Evolutionary conservation across 192 early-diverging fungal genomes (phyloP), one percentile per base, ranked within the genome.

Genomic region (Rhizophagus sp.): DNA sequence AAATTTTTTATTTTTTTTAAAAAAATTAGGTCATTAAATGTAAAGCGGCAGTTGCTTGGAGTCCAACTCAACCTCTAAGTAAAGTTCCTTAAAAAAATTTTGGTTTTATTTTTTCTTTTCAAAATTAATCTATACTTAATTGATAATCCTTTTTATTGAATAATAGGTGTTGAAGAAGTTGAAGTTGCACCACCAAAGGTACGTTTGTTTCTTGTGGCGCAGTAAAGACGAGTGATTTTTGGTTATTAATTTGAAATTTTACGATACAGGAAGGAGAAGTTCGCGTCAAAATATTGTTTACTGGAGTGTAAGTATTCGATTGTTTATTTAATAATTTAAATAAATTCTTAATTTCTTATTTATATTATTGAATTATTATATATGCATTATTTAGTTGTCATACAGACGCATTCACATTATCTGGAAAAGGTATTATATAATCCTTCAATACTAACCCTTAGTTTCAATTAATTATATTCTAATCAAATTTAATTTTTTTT

Each of bases 1-100:
- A n/a, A 39, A 5, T 73, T 73, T 13, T 50, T 30, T 73, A 10
- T 27, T 36, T 30, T 30, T 30, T 30, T 30, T 30, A 1, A 30
- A 36, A 25, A 52, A 22, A 41, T 71, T 83, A 85, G 84, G 52
- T 81, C 76, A 95, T 95, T 73, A 92, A 88, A 73, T 95, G 97
- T 88, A 92, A 93, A 83, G 97, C 97, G 67, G 97, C 97, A n/a
- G 86, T 99, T 67, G 97, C 97, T 76, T 97, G 96, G 96, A 94
- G 94, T 78, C 90, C 97, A 72, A 91, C 89, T 44, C 94, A 97
- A 85, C 96, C 96, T 50, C 90, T 99, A 36, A 90, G 96, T 96
- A 92, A n/a, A 83, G 93, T 3, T 5, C 50, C 2, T 52, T 52
- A 17, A 52, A 52, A 17, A 17, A 39, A 34, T 34, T 13, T 49